Evolutionary conservation across 441 rosid species (phyloP).

Genomic region (Biscutella laevigata): DNA sequence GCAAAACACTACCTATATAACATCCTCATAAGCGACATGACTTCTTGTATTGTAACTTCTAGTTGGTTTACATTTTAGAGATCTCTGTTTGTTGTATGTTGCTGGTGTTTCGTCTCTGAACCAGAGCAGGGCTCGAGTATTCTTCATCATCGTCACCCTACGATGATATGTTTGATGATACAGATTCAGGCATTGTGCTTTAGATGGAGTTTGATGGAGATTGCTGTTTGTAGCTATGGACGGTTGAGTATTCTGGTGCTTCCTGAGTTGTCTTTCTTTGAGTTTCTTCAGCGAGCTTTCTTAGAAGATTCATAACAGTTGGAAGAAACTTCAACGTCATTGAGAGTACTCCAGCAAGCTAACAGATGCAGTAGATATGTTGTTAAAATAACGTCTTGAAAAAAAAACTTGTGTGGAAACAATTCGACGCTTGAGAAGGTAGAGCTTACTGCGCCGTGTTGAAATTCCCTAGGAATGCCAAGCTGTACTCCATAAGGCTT

Average conservation of each 20-base stretch:
- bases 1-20: background rate
- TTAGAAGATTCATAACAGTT: constrained; percentile 62
- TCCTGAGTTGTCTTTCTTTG: constrained; percentile 41
- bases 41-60: constrained; percentile 5
- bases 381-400: constrained; percentile 13
- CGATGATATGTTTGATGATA: constrained; percentile 46
- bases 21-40: background rate
- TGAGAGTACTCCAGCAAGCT: constrained; percentile 62
- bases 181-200: constrained; percentile 35
- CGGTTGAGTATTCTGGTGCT: constrained; percentile 24
- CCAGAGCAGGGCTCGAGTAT: constrained; percentile 38
- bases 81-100: constrained; percentile 31
- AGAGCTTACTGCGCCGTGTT: constrained; percentile 64
- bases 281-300: constrained; percentile 65
- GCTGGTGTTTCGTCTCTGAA: constrained; percentile 33
- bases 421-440: background rate
- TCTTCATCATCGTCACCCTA: constrained; percentile 32
- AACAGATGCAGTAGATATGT: constrained; percentile 9
- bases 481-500: constrained; percentile 85
- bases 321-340: constrained; percentile 66
- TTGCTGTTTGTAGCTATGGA: constrained; percentile 37
- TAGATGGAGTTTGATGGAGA: constrained; percentile 26
- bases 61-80: constrained; percentile 23
- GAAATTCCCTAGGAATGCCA: constrained; percentile 58
- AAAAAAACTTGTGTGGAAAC: background rate